Conservation (phyloP, 139 green algal genomes). For the Eudorina sp. region DNA sequence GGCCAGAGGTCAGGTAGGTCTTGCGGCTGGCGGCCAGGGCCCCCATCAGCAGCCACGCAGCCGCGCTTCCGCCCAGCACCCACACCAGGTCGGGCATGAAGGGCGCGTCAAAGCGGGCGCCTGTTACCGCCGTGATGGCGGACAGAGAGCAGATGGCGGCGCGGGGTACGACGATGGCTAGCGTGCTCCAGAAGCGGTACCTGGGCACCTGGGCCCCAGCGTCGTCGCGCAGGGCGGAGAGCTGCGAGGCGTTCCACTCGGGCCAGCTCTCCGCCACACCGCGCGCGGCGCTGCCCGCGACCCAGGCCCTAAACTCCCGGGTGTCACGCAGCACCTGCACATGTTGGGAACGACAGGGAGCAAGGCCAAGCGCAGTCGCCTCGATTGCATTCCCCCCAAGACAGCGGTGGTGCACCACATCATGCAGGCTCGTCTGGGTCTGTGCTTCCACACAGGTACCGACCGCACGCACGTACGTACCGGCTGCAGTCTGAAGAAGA, state of each 20-base stretch:
- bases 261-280: constrained; percentile 28
- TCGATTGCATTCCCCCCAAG: too few species aligned
- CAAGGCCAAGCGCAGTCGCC: too few species aligned
- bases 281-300: constrained; percentile 5
- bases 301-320: background rate
- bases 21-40: background rate
- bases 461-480: background rate
- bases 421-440: too few species aligned
- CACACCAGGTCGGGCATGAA: background rate
- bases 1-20: background rate
- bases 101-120: background rate
- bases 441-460: too few species aligned
- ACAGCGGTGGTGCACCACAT: too few species aligned
- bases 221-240: constrained; percentile 18
- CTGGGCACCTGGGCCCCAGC: background rate
- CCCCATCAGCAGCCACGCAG: background rate
- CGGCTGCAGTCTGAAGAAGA: constrained; percentile 65
- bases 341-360: too few species aligned
- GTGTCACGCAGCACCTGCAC: constrained; percentile 23
- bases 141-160: constrained; percentile 3
- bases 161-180: background rate
- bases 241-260: constrained; percentile 36
- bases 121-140: constrained; percentile 11
- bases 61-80: constrained; percentile 32
- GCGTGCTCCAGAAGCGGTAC: constrained; percentile 41